Evolutionary conservation across 306 rosid species (phyloP), one percentile per base, ranked within the genome.

Genomic region (Medicago lupulina): DNA sequence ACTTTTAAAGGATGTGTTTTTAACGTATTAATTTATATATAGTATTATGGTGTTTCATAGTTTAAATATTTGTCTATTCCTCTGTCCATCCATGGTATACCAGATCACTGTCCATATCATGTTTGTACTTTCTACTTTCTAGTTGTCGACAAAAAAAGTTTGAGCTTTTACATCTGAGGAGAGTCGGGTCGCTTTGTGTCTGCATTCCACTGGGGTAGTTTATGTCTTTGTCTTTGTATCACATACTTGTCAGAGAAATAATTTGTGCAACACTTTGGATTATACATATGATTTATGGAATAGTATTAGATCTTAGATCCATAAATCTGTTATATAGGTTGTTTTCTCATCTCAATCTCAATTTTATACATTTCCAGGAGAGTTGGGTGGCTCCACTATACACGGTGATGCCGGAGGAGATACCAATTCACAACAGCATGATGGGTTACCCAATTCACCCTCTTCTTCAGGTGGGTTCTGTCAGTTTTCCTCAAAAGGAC

Each of bases 391-490:
- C 90, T 92, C 98, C 78, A 83, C 75, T 84, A 87, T 50, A 82
- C 88, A 88, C 19, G 97, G 91, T 78, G 97, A 86, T 43, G 88
- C 81, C 67, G 94, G 93, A 89, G 93, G 85, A 67, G 92, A 90
- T 80, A 86, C 53, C 31, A 82, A 86, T 79, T 81, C 92, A 61
- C 92, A 84, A 75, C 71, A 75, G 82, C 84, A 84, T 38, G 89
- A 85, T 57, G 93, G 91, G 81, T 88, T 89, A 89, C 89, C 96
- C 89, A 87, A 87, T 85, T 92, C 99, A 90, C 97, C 98, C 85
- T 89, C 97, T 70, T 90, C 99, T 82, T 95, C 99, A 95, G 99
- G 99, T 95, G 97, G 99, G 99, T 95, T 89, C 97, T 81, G 88
- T 92, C 96, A 92, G 96, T 88, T 90, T 89, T 90, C 96, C 86